phyloP scores from a whole-genome alignment of 1,284 basidiomycete species.

The Sporisorium iseilematis-ciliati region DNA sequence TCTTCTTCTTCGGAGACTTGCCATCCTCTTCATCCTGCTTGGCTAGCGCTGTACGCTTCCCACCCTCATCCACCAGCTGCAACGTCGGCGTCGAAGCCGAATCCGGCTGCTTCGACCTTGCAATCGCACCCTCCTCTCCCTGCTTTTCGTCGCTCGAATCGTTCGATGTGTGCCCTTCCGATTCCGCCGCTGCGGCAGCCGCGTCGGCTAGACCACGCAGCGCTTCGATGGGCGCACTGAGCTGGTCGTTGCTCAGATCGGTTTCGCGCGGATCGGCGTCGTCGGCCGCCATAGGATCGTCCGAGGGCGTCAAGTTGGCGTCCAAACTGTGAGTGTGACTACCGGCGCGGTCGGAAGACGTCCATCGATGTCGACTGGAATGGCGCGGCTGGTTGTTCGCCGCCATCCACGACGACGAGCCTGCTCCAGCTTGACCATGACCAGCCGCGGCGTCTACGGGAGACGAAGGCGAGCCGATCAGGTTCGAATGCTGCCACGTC shows the following conservation, averaged over 20 bases:
- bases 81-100: slow-evolving; percentile 17
- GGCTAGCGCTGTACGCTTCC: slow-evolving; percentile 21
- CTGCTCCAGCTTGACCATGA: background rate
- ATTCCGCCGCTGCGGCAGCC: slow-evolving; percentile 84
- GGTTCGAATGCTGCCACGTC: slow-evolving; percentile 24
- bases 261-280: slow-evolving; percentile 34
- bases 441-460: slow-evolving; percentile 1
- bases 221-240: slow-evolving; percentile 87
- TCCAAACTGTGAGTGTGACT: slow-evolving; percentile 35
- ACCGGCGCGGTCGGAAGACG: slow-evolving; percentile 29
- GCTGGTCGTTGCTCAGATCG: slow-evolving; percentile 54
- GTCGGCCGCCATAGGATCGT: slow-evolving; percentile 16
- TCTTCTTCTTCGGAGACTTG: slow-evolving; percentile 30
- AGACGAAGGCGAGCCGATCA: slow-evolving; percentile 19
- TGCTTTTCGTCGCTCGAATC: slow-evolving; percentile 41
- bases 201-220: slow-evolving; percentile 91
- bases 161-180: slow-evolving; percentile 33
- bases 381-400: slow-evolving; percentile 12
- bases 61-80: slow-evolving; percentile 33
- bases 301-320: slow-evolving; percentile 28
- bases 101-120: slow-evolving; percentile 4
- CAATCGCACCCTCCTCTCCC: background rate
- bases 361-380: slow-evolving; percentile 29
- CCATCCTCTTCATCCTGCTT: slow-evolving; percentile 11
- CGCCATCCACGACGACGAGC: slow-evolving; percentile 29